Conservation (phyloP, 768 basidiomycete genomes). For the Lactarius sanguifluus region DNA sequence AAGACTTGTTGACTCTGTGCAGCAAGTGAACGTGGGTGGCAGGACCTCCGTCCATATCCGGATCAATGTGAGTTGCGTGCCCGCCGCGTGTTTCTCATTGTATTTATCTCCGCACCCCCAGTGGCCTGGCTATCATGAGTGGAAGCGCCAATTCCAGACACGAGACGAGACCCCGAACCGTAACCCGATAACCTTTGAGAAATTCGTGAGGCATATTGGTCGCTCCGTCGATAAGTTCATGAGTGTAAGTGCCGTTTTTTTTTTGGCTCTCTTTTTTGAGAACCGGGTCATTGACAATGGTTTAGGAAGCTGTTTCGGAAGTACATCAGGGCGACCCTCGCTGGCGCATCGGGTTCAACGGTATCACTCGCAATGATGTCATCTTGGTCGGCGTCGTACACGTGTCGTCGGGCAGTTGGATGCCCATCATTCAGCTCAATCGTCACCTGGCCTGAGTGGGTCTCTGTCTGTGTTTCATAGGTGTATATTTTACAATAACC, state of each 20-base stretch:
- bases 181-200: constrained; percentile 27
- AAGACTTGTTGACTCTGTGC: constrained; percentile 21
- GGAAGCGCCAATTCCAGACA: constrained; percentile 31
- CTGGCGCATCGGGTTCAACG: constrained; percentile 27
- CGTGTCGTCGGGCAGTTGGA: constrained; percentile 31
- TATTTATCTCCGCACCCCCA: constrained; percentile 1
- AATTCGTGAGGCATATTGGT: constrained; percentile 28
- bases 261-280: background rate
- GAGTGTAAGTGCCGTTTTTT: constrained; percentile 9
- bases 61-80: constrained; percentile 22
- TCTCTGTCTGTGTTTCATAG: background rate
- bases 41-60: constrained; percentile 28
- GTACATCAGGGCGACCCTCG: constrained; percentile 18
- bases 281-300: background rate
- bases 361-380: constrained; percentile 25
- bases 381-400: constrained; percentile 27
- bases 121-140: constrained; percentile 30
- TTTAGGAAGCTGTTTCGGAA: constrained; percentile 22
- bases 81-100: too few species aligned
- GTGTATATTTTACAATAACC: constrained; percentile 8
- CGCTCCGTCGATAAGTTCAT: constrained; percentile 29
- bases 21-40: constrained; percentile 24
- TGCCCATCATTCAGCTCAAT: constrained; percentile 30
- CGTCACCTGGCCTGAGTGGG: constrained; percentile 19
- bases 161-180: constrained; percentile 27